Conservation (phyloP, 805 yeast species). For the Schizosaccharomyces osmophilus region DNA sequence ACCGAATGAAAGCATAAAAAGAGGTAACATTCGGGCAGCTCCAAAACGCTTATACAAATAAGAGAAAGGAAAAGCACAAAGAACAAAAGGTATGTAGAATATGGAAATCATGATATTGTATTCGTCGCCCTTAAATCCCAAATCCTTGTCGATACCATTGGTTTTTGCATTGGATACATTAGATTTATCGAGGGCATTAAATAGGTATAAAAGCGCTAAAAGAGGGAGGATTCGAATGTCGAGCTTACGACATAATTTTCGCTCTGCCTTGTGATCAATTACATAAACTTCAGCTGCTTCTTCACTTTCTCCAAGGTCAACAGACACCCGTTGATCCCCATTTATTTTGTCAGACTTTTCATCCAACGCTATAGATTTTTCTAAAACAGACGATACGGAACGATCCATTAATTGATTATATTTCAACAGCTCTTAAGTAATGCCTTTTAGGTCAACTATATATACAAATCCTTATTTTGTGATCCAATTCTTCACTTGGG, state of each 20-base stretch:
- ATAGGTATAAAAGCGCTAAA: slow-evolving; percentile 23
- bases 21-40: slow-evolving; percentile 23
- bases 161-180: background rate
- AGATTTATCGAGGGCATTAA: slow-evolving; percentile 11
- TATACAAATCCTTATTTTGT: too few relatives aligned
- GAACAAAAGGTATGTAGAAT: slow-evolving; percentile 23
- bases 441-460: too few relatives aligned
- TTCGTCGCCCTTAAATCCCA: slow-evolving; percentile 19
- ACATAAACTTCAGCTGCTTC: background rate
- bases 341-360: background rate
- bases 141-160: slow-evolving; percentile 11
- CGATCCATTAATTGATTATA: too few relatives aligned
- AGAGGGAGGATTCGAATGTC: slow-evolving; percentile 23
- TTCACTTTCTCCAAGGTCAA: background rate
- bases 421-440: too few relatives aligned
- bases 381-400: background rate
- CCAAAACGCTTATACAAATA: slow-evolving; percentile 19
- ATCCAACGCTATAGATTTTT: background rate
- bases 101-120: slow-evolving; percentile 25
- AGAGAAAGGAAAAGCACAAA: slow-evolving; percentile 22
- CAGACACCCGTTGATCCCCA: background rate
- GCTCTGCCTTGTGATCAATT: slow-evolving; percentile 10
- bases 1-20: slow-evolving; percentile 23
- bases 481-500: too few relatives aligned
- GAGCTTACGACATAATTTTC: slow-evolving; percentile 16